phyloP scores from a whole-genome alignment of 139 green algal species.

The Auxenochlorella pyrenoidosa region DNA sequence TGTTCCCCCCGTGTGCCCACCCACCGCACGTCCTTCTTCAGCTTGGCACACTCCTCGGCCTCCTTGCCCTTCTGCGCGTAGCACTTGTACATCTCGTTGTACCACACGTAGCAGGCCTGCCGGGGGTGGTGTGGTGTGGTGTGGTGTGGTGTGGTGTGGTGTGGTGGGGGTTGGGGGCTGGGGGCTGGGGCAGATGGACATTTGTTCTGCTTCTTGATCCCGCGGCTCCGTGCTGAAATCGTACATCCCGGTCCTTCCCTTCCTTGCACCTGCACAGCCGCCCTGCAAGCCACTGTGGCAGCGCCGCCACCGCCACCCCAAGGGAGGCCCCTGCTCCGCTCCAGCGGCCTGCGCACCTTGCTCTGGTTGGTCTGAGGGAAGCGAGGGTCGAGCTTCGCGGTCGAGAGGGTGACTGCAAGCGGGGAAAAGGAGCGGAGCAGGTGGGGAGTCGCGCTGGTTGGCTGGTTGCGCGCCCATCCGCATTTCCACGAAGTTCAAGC shows the following conservation, averaged over 20 bases:
- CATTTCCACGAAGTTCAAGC: neutral
- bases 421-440: neutral
- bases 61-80: slow-evolving; percentile 31
- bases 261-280: neutral
- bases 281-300: neutral
- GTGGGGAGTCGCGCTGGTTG: neutral
- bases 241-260: too few species aligned
- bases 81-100: slow-evolving; percentile 41
- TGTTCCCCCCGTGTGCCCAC: too few species aligned
- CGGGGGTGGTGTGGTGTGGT: too few species aligned
- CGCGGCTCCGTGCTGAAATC: too few species aligned
- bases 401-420: slow-evolving; percentile 22
- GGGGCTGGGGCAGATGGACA: too few species aligned
- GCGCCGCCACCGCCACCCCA: neutral
- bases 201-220: too few species aligned
- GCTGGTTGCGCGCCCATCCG: neutral
- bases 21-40: too few species aligned
- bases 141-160: too few species aligned
- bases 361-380: slow-evolving; percentile 33
- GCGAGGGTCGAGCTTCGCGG: slow-evolving; percentile 20
- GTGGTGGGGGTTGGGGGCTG: too few species aligned
- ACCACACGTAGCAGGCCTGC: slow-evolving; percentile 39
- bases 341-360: neutral
- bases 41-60: neutral
- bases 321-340: neutral